These are phyloP conservation scores for Cladosporium sp. DNA, from an alignment of 2,329 filamentous ascomycete species.

Conservation along the genomic window DNA sequence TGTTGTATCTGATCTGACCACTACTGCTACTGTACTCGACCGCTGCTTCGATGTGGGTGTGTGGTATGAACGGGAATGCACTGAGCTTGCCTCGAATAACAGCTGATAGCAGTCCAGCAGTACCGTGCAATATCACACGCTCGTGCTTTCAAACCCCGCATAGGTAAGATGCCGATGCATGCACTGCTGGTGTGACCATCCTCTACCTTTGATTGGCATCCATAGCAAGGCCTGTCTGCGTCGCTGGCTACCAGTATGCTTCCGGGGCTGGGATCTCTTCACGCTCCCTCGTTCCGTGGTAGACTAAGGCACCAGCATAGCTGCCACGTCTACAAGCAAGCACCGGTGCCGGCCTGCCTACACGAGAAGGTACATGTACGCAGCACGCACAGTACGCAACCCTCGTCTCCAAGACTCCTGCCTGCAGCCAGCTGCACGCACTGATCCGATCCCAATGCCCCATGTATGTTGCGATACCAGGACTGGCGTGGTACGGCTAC, in stretches of 20 bases:
- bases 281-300: not conserved
- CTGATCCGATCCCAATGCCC: not conserved
- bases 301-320: not conserved
- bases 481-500: not conserved
- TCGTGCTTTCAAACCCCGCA: slow-evolving; percentile 1
- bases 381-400: not conserved
- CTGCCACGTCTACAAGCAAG: not conserved
- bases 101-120: not conserved
- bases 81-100: not conserved
- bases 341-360: not conserved
- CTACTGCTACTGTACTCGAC: too few relatives aligned
- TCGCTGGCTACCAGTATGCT: not conserved
- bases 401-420: slow-evolving; percentile 3
- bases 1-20: not conserved
- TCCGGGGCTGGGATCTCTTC: not conserved
- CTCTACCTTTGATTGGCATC: not conserved
- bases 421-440: not conserved
- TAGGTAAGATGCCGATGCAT: not conserved
- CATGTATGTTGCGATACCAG: slow-evolving; percentile 4
- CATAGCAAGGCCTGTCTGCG: not conserved
- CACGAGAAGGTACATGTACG: not conserved
- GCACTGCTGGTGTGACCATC: not conserved
- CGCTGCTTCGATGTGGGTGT: too few relatives aligned
- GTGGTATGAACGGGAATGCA: not conserved
- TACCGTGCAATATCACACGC: not conserved